Percentiles rank a stretch among this genome's conserved stretches.
These are phyloP conservation scores for Candida buenavistaensis DNA, from an alignment of 1,139 yeast genomes.

Conservation along the genomic window DNA sequence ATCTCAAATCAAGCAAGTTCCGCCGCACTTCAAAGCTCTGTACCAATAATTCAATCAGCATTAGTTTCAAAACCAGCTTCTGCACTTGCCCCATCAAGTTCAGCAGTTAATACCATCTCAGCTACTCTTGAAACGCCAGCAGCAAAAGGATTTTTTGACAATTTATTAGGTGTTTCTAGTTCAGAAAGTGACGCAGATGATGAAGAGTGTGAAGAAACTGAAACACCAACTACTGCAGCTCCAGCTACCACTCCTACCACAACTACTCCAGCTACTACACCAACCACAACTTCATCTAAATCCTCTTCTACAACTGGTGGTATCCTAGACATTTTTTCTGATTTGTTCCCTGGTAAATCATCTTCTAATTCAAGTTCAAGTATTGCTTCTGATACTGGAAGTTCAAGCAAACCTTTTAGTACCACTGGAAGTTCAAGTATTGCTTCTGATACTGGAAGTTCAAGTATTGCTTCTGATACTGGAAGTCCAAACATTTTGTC, in stretches of 20 bases:
- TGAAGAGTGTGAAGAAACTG: conserved; percentile 8
- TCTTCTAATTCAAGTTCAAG: no score
- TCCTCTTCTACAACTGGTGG: background rate
- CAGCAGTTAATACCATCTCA: conserved; percentile 10
- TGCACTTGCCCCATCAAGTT: conserved; percentile 1
- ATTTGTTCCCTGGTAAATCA: background rate
- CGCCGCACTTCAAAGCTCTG: background rate
- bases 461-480: conserved; percentile 12
- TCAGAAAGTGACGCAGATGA: conserved; percentile 4
- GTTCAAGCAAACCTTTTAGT: background rate
- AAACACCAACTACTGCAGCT: conserved; percentile 4
- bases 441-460: conserved; percentile 9
- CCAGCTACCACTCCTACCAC: conserved; percentile 4
- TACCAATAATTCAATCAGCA: no score
- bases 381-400: conserved; percentile 10
- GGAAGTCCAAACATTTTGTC: background rate
- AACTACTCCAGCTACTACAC: background rate
- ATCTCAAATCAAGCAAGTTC: no score
- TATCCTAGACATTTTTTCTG: background rate
- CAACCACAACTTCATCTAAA: conserved; percentile 2
- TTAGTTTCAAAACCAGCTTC: conserved; percentile 1
- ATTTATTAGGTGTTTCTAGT: conserved; percentile 2
- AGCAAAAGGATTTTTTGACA: conserved; percentile 3
- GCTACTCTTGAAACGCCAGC: conserved; percentile 1
- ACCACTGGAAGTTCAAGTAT: conserved; percentile 4